Evolutionary conservation across 148 eudicot genomes (phyloP).

Genomic region (Drosera capensis): DNA sequence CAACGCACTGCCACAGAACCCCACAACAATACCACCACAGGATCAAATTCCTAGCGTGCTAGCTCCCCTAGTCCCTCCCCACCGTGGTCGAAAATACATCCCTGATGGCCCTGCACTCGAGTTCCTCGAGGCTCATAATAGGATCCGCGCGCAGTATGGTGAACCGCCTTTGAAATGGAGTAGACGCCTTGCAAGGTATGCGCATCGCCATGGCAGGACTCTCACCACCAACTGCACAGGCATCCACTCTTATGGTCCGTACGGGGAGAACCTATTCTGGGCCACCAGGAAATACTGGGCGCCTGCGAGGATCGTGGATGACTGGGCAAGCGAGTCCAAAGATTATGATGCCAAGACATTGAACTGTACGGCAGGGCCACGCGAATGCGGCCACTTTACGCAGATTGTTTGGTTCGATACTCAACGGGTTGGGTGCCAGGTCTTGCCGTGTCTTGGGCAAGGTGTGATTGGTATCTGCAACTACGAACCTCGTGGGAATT

Average conservation of each 20-base stretch:
- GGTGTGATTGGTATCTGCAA: slow-evolving; percentile 14
- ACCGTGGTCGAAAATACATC: not conserved
- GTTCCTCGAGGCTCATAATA: slow-evolving; percentile 17
- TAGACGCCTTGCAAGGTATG: slow-evolving; percentile 6
- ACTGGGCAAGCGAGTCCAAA: slow-evolving; percentile 17
- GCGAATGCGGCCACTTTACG: slow-evolving; percentile 22
- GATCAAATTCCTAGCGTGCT: too few species aligned
- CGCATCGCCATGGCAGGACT: slow-evolving; percentile 12
- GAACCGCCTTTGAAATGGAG: slow-evolving; percentile 14
- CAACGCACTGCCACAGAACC: too few species aligned
- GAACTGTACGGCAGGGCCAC: slow-evolving; percentile 9
- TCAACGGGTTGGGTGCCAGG: slow-evolving; percentile 13
- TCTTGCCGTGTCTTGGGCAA: slow-evolving; percentile 1
- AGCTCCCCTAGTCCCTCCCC: not conserved
- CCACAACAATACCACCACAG: too few species aligned
- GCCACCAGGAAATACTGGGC: slow-evolving; percentile 15
- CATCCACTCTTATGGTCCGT: slow-evolving; percentile 14
- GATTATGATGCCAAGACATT: slow-evolving; percentile 5
- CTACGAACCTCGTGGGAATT: slow-evolving; percentile 26
- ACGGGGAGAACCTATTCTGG: slow-evolving; percentile 27
- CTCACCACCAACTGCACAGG: not conserved
- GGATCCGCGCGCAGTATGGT: slow-evolving; percentile 10
- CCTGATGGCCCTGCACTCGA: slow-evolving; percentile 1
- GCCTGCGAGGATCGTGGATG: slow-evolving; percentile 11
- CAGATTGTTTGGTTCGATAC: slow-evolving; percentile 21